These are phyloP conservation scores for Capronia coronata DNA, from an alignment of 2,329 filamentous ascomycete genomes.

Conservation along the genomic window DNA sequence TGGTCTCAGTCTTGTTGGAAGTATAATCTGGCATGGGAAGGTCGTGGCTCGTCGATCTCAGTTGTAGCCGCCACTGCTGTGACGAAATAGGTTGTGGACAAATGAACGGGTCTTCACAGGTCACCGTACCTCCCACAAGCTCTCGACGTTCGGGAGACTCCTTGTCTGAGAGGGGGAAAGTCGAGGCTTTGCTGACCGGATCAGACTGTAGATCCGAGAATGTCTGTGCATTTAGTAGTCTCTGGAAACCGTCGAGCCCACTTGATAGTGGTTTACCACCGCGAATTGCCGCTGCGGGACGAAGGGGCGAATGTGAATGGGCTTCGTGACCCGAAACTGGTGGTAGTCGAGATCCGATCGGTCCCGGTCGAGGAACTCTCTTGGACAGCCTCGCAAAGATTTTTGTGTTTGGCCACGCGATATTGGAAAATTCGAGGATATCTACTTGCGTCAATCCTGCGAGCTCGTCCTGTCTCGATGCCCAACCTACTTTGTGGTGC, in stretches of 20 bases:
- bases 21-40: conserved; percentile 46
- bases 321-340: conserved; percentile 38
- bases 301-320: conserved; percentile 58
- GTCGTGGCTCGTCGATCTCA: conserved; percentile 38
- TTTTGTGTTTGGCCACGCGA: conserved; percentile 70
- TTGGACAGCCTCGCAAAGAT: conserved; percentile 51
- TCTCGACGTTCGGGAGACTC: conserved; percentile 31
- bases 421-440: conserved; percentile 63
- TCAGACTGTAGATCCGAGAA: conserved; percentile 19
- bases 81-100: conserved; percentile 34
- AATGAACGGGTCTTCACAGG: conserved; percentile 38
- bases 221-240: conserved; percentile 12
- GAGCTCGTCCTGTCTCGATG: neutral
- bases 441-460: conserved; percentile 42
- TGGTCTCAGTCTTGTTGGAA: conserved; percentile 37
- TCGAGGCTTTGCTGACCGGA: conserved; percentile 30
- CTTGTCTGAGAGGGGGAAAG: conserved; percentile 17
- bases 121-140: neutral
- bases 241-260: conserved; percentile 9
- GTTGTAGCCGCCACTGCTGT: conserved; percentile 23
- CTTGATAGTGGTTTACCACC: conserved; percentile 4
- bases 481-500: conserved; percentile 62
- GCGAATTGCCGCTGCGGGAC: conserved; percentile 29
- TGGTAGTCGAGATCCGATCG: conserved; percentile 27
- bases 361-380: conserved; percentile 35